phyloP scores from a whole-genome alignment of 148 eudicot genomes.

The Heliamphora exappendiculata region DNA sequence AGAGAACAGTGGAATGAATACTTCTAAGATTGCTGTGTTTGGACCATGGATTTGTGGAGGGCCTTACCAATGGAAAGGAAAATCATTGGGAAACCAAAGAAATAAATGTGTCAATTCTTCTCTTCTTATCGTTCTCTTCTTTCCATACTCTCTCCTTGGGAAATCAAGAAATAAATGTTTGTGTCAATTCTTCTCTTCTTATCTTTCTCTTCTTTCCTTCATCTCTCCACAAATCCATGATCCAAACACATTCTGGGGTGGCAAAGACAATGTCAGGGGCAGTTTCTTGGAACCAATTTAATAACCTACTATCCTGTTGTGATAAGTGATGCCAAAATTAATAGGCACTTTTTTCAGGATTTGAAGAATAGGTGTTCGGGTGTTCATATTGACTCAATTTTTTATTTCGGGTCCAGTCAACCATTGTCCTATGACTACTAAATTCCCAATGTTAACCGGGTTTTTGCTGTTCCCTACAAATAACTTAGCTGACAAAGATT shows the following conservation, averaged over 20 bases:
- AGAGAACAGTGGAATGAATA: neutral
- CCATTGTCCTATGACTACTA: neutral
- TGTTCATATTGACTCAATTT: neutral
- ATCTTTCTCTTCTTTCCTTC: no score
- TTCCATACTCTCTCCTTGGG: no score
- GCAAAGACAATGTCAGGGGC: neutral
- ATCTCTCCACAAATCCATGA: no score
- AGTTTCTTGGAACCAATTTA: neutral
- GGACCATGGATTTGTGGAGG: no score
- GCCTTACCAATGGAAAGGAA: no score
- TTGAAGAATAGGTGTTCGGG: neutral
- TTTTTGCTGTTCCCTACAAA: neutral
- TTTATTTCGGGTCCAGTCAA: constrained; percentile 5
- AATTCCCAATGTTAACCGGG: neutral
- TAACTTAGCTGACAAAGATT: neutral
- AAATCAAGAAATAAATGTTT: no score
- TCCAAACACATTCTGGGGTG: neutral
- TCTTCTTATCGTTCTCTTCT: no score
- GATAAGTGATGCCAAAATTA: neutral
- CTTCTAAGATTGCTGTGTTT: no score
- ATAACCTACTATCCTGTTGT: neutral
- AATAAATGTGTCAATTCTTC: no score
- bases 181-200: no score
- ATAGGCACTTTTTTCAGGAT: neutral
- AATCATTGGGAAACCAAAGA: no score